Evolutionary conservation across 129 eudicot species (phyloP), one percentile per base, ranked within the genome.

Genomic region (Calendula officinalis): DNA sequence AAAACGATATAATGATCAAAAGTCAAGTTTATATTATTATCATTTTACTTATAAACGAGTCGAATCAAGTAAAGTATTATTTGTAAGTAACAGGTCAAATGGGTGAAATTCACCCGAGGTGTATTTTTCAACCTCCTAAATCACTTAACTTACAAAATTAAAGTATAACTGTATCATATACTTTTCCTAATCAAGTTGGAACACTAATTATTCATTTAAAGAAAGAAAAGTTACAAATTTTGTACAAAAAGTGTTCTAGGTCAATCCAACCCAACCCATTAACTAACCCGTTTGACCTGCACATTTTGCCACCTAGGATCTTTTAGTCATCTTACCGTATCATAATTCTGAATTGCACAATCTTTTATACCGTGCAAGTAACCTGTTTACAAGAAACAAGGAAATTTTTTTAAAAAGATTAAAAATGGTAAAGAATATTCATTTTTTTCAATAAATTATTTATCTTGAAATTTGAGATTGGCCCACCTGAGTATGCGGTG

Each of bases 351-450:
- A 53, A 80, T 16, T 66, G 74, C 87, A 43, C 75, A 75, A 75
- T 85, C 96, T 66, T 78, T 80, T 66, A 89, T 89, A 45, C 95
- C 96, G 38, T 91, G 98, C 86, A 91, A 76, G 76, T 91, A 91
- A 37, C 73, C 98, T 91, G 91, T 49, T 9, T 4, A 56, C 32
- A 38, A 56, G 8, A 71, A 51, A 50, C 39, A 60, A 42, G 59
- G 71, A 71, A 33, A 15, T 22, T 22, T 22, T 22, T 22, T 22
- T 22, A 22, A 22, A 22, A 22, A 0, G 2, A 22, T 22, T 17
- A 49, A 50, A 17, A 9, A 60, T 42, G 14, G 41, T 36, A n/a
- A 9, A 50, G 7, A 54, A 8, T 13, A 11, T 71, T 22, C 42
- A 44, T 30, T 27, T 1, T 36, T 11, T 44, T 27, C 38, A 63